These are phyloP conservation scores for Jacaranda copaia DNA, from an alignment of 257 asterid genomes.

Conservation along the genomic window DNA sequence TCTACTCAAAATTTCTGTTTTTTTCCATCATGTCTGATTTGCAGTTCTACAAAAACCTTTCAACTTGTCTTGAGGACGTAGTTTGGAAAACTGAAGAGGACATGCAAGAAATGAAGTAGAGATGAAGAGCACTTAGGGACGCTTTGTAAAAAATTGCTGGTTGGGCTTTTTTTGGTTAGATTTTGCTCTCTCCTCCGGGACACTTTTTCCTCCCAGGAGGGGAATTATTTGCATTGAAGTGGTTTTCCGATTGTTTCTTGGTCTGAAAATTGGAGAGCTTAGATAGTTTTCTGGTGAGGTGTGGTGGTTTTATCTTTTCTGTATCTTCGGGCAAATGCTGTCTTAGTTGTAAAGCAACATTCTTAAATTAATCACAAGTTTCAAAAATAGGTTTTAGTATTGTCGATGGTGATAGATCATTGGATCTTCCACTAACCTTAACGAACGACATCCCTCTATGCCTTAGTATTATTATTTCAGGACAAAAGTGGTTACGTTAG, in stretches of 20 bases:
- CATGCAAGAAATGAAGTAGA: slow-evolving; percentile 68
- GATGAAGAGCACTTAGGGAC: slow-evolving; percentile 21
- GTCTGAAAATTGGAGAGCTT: slow-evolving; percentile 28
- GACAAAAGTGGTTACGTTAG: too few species aligned
- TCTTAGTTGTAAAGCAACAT: background rate
- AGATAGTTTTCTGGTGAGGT: slow-evolving; percentile 32
- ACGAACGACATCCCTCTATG: too few species aligned
- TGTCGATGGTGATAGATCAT: too few species aligned
- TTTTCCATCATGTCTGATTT: slow-evolving; percentile 2
- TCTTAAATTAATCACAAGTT: background rate
- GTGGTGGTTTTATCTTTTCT: slow-evolving; percentile 16
- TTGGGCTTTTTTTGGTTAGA: slow-evolving; percentile 41
- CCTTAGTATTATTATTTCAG: too few species aligned
- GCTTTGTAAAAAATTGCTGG: slow-evolving; percentile 18
- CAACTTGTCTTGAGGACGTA: slow-evolving; percentile 77
- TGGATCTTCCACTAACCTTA: too few species aligned
- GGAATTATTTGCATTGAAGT: slow-evolving; percentile 21
- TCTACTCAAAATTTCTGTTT: background rate
- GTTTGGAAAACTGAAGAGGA: slow-evolving; percentile 96
- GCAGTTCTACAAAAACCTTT: slow-evolving; percentile 88
- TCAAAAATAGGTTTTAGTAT: background rate
- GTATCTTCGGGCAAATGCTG: slow-evolving; percentile 8
- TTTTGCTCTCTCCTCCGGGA: slow-evolving; percentile 51
- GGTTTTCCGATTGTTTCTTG: slow-evolving; percentile 24
- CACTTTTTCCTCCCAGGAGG: slow-evolving; percentile 50